These are phyloP conservation scores for Castanea sativa DNA, from an alignment of 306 rosid species.

Conservation along the genomic window DNA sequence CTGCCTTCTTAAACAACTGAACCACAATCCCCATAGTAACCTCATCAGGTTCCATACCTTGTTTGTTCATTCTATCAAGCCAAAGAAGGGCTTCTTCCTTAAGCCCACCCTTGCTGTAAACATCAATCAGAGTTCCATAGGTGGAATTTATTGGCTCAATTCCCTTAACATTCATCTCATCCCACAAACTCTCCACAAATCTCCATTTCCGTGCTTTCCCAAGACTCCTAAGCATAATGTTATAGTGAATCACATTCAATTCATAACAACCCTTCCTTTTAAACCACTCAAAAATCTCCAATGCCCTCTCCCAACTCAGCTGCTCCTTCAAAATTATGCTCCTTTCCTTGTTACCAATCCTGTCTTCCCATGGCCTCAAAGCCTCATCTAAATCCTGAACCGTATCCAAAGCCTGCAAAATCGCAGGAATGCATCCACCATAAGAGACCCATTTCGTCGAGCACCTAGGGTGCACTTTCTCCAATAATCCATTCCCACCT, in stretches of 20 bases:
- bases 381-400: constrained; percentile 64
- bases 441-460: constrained; percentile 58
- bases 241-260: constrained; percentile 75
- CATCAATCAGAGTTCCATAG: constrained; percentile 86
- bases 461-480: constrained; percentile 57
- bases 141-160: constrained; percentile 71
- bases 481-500: constrained; percentile 6
- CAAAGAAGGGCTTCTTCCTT: constrained; percentile 69
- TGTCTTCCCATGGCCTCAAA: constrained; percentile 51
- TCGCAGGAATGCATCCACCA: constrained; percentile 62
- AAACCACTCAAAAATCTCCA: constrained; percentile 75
- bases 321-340: constrained; percentile 76
- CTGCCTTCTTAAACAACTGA: constrained; percentile 83
- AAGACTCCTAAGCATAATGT: constrained; percentile 56
- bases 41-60: constrained; percentile 88
- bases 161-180: constrained; percentile 61
- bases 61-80: constrained; percentile 73
- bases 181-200: constrained; percentile 55
- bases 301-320: constrained; percentile 56
- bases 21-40: constrained; percentile 89
- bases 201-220: constrained; percentile 68
- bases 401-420: constrained; percentile 53
- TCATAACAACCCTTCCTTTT: constrained; percentile 58
- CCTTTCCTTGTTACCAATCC: constrained; percentile 57
- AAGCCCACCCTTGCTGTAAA: constrained; percentile 71